Evolutionary conservation across 1,139 yeast species (phyloP), one percentile per base, ranked within the genome.

Genomic region (Debaryomyces psychrophilus): DNA sequence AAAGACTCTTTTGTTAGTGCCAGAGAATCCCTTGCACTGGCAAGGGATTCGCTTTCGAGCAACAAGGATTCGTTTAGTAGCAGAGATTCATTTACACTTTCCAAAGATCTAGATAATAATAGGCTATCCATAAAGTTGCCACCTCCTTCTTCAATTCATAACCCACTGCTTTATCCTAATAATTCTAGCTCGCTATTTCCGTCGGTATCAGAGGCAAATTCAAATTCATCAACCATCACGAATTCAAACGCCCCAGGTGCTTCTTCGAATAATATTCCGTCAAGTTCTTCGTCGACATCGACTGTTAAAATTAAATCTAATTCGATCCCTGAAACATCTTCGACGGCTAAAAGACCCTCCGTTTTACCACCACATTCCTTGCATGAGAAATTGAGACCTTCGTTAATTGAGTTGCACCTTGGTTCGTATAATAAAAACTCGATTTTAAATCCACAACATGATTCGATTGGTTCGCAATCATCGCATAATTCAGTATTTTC

Each of bases 351-450:
- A 44, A 62, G 56, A 42, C 62, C 65, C 2, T 58, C 63, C 17
- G 46, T 57, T 37, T 49, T 54, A 7, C 61, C 64, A 2, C 47
- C 49, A 17, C 49, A 51, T 22, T 52, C 62, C 8, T 40, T 62
- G 26, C 66, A 61, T 17, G 74, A 73, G 27, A 61, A 64, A 38
- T 53, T 76, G 39, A 64, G 81, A 44, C 79, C 80, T 0, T 73
- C 79, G 2, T 60, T 76, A 36, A 57, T 71, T 33, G 81, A 76
- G 50, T 55, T 73, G 34, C 74, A 75, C 50, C 53, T 54, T 37
- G 60, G 60, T 6, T 27, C 43, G 5, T 26, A 45, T 33, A 48
- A 38, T 12, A 46, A 46, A 18, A 33, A 39, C 25, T 27, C 53
- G 23, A 31, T 25, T 15, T 31, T 37, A 15, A 39, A 43, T n/a